Conservation (phyloP, 441 rosid species). For the Melastoma candidum region DNA sequence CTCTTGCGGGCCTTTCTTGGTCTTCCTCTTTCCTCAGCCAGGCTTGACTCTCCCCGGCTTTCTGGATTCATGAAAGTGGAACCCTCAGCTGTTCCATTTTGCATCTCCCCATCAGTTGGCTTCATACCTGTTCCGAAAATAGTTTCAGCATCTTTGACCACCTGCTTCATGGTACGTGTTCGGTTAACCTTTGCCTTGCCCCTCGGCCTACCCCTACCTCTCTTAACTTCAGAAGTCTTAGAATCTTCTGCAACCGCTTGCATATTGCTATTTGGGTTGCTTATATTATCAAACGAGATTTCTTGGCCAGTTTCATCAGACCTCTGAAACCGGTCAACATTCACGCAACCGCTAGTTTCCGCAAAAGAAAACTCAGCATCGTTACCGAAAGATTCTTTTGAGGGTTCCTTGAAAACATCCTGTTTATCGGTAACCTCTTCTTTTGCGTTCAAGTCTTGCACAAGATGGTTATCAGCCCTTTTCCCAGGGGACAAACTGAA, state of each 20-base stretch:
- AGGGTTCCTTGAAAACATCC: constrained; percentile 25
- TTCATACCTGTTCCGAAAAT: constrained; percentile 52
- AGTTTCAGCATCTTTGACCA: constrained; percentile 69
- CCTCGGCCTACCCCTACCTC: constrained; percentile 31
- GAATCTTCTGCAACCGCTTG: constrained; percentile 33
- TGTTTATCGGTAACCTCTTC: constrained; percentile 21
- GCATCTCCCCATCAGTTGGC: constrained; percentile 27
- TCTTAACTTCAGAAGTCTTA: constrained; percentile 39
- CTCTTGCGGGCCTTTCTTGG: constrained; percentile 59
- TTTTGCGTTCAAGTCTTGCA: constrained; percentile 24
- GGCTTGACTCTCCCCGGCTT: constrained; percentile 48
- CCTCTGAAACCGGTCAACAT: constrained; percentile 34
- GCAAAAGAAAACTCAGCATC: constrained; percentile 40
- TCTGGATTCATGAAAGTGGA: constrained; percentile 33
- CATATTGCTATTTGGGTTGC: constrained; percentile 28
- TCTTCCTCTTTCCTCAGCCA: constrained; percentile 28
- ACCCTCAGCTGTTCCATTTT: constrained; percentile 40
- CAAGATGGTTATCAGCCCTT: constrained; percentile 28
- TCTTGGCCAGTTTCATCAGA: constrained; percentile 35
- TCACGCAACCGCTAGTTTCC: constrained; percentile 27
- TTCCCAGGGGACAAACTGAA: constrained; percentile 67
- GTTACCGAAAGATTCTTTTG: constrained; percentile 26
- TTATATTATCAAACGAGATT: constrained; percentile 29
- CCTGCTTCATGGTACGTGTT: constrained; percentile 68
- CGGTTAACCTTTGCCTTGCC: constrained; percentile 45